A percentile compares a stretch with the other conserved stretches of the same genome.
Conservation (phyloP, 805 yeast genomes). For the Kurtzmaniella fragi region DNA sequence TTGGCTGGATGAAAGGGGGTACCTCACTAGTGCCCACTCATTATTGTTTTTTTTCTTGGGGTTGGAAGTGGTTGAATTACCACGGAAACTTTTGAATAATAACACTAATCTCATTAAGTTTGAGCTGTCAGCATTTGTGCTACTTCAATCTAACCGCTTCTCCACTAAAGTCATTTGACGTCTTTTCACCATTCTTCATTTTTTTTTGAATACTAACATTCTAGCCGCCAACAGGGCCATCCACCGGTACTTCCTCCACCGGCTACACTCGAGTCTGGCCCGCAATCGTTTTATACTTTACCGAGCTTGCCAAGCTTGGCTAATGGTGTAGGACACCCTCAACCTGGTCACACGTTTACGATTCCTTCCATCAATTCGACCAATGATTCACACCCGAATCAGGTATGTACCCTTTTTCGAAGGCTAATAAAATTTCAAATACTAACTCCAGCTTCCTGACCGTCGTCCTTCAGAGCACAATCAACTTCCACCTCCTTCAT, state of each 20-base stretch:
- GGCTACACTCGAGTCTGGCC: constrained; percentile 43
- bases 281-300: constrained; percentile 44
- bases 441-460: background rate
- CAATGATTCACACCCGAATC: constrained; percentile 19
- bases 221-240: constrained; percentile 44
- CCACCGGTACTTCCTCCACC: constrained; percentile 63
- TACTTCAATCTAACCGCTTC: too few relatives aligned
- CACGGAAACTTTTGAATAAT: too few relatives aligned
- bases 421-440: background rate
- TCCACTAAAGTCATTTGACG: constrained; percentile 14
- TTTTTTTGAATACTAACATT: background rate
- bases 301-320: constrained; percentile 50
- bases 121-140: too few relatives aligned
- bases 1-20: too few relatives aligned
- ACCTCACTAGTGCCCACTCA: too few relatives aligned
- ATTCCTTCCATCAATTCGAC: constrained; percentile 43
- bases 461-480: constrained; percentile 19
- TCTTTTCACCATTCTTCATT: constrained; percentile 7
- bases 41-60: background rate
- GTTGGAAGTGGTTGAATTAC: background rate
- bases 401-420: constrained; percentile 17
- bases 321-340: constrained; percentile 30
- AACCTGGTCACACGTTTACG: constrained; percentile 41
- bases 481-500: constrained; percentile 24
- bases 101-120: too few relatives aligned